Evolutionary conservation across 1,284 basidiomycete species (phyloP), one percentile per base, ranked within the genome.

Genomic region (Microbotryum violaceum): DNA sequence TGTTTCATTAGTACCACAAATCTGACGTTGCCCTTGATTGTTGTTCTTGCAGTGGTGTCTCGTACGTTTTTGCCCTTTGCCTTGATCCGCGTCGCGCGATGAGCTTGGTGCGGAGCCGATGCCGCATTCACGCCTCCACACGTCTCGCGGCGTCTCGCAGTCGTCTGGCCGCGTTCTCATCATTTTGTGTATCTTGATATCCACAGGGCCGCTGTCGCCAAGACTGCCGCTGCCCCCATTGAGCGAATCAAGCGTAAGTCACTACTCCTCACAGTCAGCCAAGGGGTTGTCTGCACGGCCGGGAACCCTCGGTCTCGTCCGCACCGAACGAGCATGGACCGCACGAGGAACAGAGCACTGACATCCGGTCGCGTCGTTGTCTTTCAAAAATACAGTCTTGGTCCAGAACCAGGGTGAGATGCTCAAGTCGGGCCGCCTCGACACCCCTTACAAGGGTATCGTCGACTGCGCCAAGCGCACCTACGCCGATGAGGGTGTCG

Each of bases 211-310:
- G 92, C 93, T 71, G 90, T 97, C 78, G 88, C 93, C 63, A 97
- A 97, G 85, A 97, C 93, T 68, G 89, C 88, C 71, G 93, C 93
- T 73, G 93, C 93, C 67, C 93, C 94, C 80, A 97, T 97, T 75
- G 93, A 97, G 85, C 91, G 93, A 78, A 93, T 97, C 80, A 97
- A 91, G 76, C 70, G 65, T 72, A 54, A 47, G 66, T 67, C 18
- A 25, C 21, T 5, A 49, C 8, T 31, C 9, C 8, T 31, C 9
- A 10, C 31, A 31, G 31, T 10, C 31, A 31, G 31, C 31, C 31
- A 14, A 42, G 12, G 14, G 10, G 48, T 49, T 49, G 21, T 20
- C 16, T 33, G 25, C 25, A 53, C 51, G 27, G n/a, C 25, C 51
- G 27, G n/a, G 51, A 14, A 33, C 12, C 51, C n/a, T 33, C 21